phyloP scores from a whole-genome alignment of 2,329 filamentous ascomycete species.

The Fusarium sp. region DNA sequence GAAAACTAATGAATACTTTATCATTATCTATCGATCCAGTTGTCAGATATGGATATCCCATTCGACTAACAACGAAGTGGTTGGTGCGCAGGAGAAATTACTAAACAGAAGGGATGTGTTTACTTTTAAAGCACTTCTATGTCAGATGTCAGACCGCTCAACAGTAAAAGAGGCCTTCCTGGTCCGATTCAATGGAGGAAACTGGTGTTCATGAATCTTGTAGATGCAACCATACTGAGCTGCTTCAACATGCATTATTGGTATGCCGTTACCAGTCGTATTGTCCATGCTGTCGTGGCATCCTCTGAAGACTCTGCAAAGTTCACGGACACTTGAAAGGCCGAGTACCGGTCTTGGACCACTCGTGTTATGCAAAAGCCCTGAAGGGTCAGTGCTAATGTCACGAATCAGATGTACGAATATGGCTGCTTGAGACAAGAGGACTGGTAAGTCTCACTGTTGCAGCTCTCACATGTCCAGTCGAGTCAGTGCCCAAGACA shows the following conservation, averaged over 20 bases:
- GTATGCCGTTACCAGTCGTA: constrained; percentile 9
- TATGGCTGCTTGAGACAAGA: constrained; percentile 33
- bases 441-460: constrained; percentile 22
- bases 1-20: not conserved
- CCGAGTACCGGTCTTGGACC: constrained; percentile 28
- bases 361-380: constrained; percentile 33
- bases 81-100: not conserved
- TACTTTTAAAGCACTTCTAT: not conserved
- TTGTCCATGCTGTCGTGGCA: constrained; percentile 34
- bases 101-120: not conserved
- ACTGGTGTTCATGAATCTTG: not conserved
- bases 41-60: not conserved
- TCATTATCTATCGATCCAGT: not conserved
- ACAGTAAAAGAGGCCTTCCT: not conserved
- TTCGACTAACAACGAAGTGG: not conserved
- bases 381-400: constrained; percentile 30
- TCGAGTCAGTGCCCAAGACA: constrained; percentile 21
- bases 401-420: constrained; percentile 17
- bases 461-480: constrained; percentile 16
- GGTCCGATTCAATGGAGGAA: not conserved
- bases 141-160: constrained; percentile 8
- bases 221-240: not conserved
- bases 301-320: constrained; percentile 21
- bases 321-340: constrained; percentile 18
- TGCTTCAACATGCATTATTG: not conserved